These are phyloP conservation scores for Alternaria rosae DNA, from an alignment of 2,329 filamentous ascomycete species.

Conservation along the genomic window DNA sequence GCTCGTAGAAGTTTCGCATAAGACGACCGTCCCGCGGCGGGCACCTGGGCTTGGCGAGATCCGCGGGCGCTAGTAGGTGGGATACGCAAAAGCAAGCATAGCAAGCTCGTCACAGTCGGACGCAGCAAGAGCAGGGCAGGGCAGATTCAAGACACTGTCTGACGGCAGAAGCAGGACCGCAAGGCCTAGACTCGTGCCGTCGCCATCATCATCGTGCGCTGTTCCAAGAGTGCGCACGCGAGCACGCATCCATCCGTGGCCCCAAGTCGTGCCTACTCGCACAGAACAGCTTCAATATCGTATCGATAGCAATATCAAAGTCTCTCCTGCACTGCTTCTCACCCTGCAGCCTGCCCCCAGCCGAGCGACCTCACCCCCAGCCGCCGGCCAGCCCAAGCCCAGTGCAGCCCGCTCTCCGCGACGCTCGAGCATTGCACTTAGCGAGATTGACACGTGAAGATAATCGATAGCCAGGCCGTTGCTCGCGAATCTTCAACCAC, in stretches of 20 bases:
- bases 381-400: slow-evolving; percentile 2
- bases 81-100: slow-evolving; percentile 3
- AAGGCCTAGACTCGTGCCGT: slow-evolving; percentile 4
- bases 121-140: neutral
- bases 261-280: slow-evolving; percentile 35
- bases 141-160: neutral
- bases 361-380: neutral
- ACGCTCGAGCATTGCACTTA: slow-evolving; percentile 9
- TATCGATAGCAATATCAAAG: slow-evolving; percentile 2
- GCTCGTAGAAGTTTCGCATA: slow-evolving; percentile 17
- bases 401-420: slow-evolving; percentile 8
- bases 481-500: slow-evolving; percentile 24
- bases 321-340: slow-evolving; percentile 15
- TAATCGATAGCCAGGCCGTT: slow-evolving; percentile 20
- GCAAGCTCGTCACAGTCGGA: neutral
- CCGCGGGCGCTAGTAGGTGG: slow-evolving; percentile 14
- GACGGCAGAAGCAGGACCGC: slow-evolving; percentile 5
- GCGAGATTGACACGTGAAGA: slow-evolving; percentile 46
- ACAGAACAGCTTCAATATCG: slow-evolving; percentile 10
- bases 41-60: slow-evolving; percentile 20
- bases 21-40: slow-evolving; percentile 15
- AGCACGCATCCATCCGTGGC: slow-evolving; percentile 40
- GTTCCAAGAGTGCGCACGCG: slow-evolving; percentile 43
- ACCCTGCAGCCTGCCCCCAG: slow-evolving; percentile 6
- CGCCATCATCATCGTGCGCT: slow-evolving; percentile 14